Evolutionary conservation across 2,329 filamentous ascomycete species (phyloP), one percentile per base, ranked within the genome.

Genomic region (Aspergillus costaricaensis): DNA sequence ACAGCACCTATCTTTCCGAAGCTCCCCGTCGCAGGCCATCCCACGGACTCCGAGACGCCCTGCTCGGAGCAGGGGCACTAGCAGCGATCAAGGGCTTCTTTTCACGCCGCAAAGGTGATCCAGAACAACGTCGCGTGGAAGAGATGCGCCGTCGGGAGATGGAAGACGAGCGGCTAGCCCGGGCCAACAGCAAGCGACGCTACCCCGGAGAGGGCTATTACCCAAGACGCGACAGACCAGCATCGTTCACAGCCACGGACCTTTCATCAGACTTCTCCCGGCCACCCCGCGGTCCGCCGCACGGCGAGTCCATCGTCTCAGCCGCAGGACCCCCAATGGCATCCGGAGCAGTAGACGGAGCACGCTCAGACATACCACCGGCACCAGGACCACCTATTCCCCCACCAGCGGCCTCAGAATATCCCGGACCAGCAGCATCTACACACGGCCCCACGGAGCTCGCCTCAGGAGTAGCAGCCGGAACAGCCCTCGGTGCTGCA

Each of bases 21-120:
- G 43, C 19, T 23, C 41, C 43, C 51, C 15, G 57, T 21, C 12
- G 80, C 80, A 7, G 77, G 81, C 58, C 78, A 57, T 75, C 78
- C 12, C 82, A 84, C 63, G 81, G 81, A 0, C 75, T 82, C n/a
- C 83, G 81, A 21, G 86, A 88, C 53, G 87, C 85, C 8, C 81
- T 87, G 2, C 75, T 91, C 25, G 89, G 89, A 2, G 79, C 89
- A 36, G 90, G 89, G 8, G 90, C 88, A 79, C 77, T 92, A 51
- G 85, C 85, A 6, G 77, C 78, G 4, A 56, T 82, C 32, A 76
- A 76, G 47, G 88, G 85, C 77, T 85, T 86, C 72, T 82, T 90
- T 73, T 85, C 83, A 66, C 82, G 87, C 74, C 77, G 86, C 67
- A 72, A 81, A 71, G 80, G 85, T 66, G 74, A 81, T 72, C 77